A percentile compares a stretch with the other conserved stretches of the same genome.
Conservation (phyloP, 129 eudicot species). For the Arctium minus region DNA sequence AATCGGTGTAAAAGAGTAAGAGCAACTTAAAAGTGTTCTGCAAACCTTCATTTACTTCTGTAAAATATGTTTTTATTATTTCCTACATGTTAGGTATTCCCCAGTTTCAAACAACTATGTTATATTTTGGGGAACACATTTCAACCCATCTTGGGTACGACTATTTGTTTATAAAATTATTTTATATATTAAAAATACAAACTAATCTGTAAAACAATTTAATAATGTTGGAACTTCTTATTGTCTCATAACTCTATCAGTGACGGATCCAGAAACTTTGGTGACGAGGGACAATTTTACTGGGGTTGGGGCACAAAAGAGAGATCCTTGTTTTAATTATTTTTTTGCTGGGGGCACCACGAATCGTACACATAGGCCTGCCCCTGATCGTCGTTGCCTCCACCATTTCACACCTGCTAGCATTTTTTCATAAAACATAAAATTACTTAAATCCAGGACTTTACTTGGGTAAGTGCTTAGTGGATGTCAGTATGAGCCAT, state of each 20-base stretch:
- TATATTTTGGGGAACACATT: not conserved
- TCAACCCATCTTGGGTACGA: not conserved
- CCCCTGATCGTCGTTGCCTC: not conserved
- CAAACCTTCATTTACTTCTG: not conserved
- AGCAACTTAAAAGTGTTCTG: not conserved
- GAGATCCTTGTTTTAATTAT: not conserved
- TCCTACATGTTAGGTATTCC: not conserved
- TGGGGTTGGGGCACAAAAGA: not conserved
- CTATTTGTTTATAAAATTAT: not conserved
- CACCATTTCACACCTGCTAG: no score
- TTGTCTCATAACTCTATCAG: no score
- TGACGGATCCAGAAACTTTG: not conserved
- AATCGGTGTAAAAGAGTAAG: not conserved
- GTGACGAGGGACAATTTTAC: not conserved
- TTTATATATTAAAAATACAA: not conserved
- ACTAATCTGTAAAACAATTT: not conserved
- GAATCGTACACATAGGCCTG: not conserved
- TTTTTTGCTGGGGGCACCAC: not conserved
- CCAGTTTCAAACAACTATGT: not conserved
- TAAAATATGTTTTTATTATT: not conserved
- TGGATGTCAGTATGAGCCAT: not conserved
- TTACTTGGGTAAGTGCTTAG: not conserved
- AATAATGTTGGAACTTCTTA: not conserved
- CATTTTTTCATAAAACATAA: not conserved
- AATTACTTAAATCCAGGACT: not conserved